Evolutionary conservation across 2,329 filamentous ascomycete species (phyloP).

Genomic region (Aspergillus hiratsukae): DNA sequence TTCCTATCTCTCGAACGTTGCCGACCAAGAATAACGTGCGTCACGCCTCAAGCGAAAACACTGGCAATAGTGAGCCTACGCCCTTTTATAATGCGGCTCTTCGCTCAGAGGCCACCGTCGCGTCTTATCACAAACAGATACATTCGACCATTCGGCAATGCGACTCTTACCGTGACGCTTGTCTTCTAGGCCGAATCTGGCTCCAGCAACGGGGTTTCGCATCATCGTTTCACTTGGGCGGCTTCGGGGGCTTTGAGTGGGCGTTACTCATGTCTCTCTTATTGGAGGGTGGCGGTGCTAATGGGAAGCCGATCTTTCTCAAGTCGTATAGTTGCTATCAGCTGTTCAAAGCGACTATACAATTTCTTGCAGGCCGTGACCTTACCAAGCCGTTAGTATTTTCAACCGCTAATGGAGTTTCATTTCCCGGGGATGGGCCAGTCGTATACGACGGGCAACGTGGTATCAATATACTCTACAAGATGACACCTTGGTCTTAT

Average conservation of each 20-base stretch:
- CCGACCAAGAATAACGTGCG: conserved; percentile 68
- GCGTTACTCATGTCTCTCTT: conserved; percentile 73
- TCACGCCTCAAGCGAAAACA: conserved; percentile 41
- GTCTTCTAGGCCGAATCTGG: conserved; percentile 82
- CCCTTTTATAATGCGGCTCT: conserved; percentile 87
- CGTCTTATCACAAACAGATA: conserved; percentile 70
- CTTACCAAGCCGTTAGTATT: conserved; percentile 62
- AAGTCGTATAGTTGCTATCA: conserved; percentile 83
- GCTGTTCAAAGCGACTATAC: conserved; percentile 89
- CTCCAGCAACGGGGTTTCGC: conserved; percentile 80
- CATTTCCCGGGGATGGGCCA: conserved; percentile 51
- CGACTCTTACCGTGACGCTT: conserved; percentile 73
- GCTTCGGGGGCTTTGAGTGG: conserved; percentile 94
- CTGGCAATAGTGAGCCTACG: conserved; percentile 53
- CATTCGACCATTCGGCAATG: conserved; percentile 66
- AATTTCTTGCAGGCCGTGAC: conserved; percentile 73
- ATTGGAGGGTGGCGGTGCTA: conserved; percentile 69
- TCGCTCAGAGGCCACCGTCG: conserved; percentile 69
- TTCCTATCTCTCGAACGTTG: conserved; percentile 66
- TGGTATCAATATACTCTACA: conserved; percentile 78
- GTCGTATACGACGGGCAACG: conserved; percentile 73
- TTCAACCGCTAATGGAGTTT: conserved; percentile 21
- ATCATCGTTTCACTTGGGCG: conserved; percentile 65
- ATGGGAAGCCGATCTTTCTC: conserved; percentile 68
- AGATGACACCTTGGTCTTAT: conserved; percentile 86